These are phyloP conservation scores for Vitis rupestris DNA, from an alignment of 164 flowering plant genomes.

Conservation along the genomic window DNA sequence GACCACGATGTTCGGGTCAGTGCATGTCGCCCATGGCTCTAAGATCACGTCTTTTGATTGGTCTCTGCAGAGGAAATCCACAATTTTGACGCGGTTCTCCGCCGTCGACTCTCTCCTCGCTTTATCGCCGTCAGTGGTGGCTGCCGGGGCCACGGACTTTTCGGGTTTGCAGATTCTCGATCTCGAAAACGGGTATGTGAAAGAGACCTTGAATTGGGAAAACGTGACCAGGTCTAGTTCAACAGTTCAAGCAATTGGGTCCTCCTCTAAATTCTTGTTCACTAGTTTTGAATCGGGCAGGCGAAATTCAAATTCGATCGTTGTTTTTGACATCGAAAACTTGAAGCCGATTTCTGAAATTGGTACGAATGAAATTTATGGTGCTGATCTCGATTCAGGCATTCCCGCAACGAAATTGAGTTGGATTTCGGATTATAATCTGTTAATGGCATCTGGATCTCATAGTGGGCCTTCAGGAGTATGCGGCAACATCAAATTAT, in stretches of 20 bases:
- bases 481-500: slow-evolving; percentile 62
- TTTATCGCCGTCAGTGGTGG: slow-evolving; percentile 54
- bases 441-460: slow-evolving; percentile 86
- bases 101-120: slow-evolving; percentile 78
- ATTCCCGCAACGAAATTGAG: slow-evolving; percentile 80
- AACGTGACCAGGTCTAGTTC: slow-evolving; percentile 74
- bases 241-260: slow-evolving; percentile 79
- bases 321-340: slow-evolving; percentile 62
- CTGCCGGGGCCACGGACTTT: slow-evolving; percentile 91
- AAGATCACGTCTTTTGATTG: slow-evolving; percentile 92
- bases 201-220: slow-evolving; percentile 68
- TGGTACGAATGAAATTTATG: slow-evolving; percentile 69
- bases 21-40: slow-evolving; percentile 89
- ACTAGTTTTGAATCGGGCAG: slow-evolving; percentile 86
- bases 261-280: slow-evolving; percentile 55
- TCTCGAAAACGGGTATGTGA: slow-evolving; percentile 53
- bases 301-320: slow-evolving; percentile 78
- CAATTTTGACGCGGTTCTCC: slow-evolving; percentile 67
- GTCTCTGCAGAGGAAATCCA: slow-evolving; percentile 65
- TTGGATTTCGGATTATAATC: slow-evolving; percentile 56
- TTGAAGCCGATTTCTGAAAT: slow-evolving; percentile 65
- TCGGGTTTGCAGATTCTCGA: slow-evolving; percentile 85
- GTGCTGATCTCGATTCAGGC: slow-evolving; percentile 72
- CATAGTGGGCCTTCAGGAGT: slow-evolving; percentile 90
- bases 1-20: slow-evolving; percentile 57